Base-by-base conservation (phyloP, 805 yeast species). In the Yarrowia sp. region DNA sequence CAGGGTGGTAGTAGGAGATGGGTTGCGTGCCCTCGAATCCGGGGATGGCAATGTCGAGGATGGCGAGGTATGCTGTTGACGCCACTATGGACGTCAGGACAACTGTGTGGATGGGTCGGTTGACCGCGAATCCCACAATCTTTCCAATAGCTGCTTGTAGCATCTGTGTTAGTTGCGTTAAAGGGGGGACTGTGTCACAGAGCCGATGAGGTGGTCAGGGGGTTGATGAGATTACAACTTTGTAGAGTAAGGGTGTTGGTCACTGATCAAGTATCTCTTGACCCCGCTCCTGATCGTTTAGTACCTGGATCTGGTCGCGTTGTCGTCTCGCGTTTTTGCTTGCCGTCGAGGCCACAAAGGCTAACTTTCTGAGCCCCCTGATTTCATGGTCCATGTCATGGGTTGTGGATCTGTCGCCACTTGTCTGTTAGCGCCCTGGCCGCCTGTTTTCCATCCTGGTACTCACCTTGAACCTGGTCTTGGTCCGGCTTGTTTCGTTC, bases 91-190 rank as follows among this genome's bases (percentile, higher is more conserved):
- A 81, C 6, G 91, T 83, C 65, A 84, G 71, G 52, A 91, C 84
- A 62, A 92, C 85, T 64, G 91, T 83, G 76, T 92, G 98, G 69
- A 93, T 90, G 17, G 99, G 99, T 72, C 86, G 83, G 66, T 83
- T 83, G 14, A 96, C 95, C 49, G 63, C 63, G 12, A 58, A 58
- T 41, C 63, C 63, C 49, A 58, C 63, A 22, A 58, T 43, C 40
- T 58, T 58, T 58, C 32, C 63, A 41, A 58, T 43, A 33, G 51
- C 63, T 30, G 63, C 49, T 41, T 58, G 51, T 43, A 58, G 51
- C 63, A 58, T 58, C 63, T 58, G 49, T 58, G 63, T 58, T 58
- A 58, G 63, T 48, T 17, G 54, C 26, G 26, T 28, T 17, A 9
- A 32, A 48, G 26, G 38, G 33, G 38, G 26, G 54, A 22, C 38